These are phyloP conservation scores for Kazachstania bromeliacearum DNA, from an alignment of 805 yeast species.

Conservation along the genomic window DNA sequence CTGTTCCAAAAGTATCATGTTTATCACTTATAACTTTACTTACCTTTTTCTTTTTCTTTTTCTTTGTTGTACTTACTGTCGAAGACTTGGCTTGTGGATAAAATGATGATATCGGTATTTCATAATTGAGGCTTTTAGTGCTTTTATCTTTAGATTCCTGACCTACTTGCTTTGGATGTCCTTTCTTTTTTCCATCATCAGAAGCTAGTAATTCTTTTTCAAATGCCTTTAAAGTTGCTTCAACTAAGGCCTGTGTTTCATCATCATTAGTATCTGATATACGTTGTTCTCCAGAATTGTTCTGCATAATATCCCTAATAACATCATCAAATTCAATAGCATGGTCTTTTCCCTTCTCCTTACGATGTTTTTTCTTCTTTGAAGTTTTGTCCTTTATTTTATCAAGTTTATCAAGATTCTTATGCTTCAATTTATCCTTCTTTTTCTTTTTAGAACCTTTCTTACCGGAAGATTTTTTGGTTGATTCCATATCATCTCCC, in stretches of 20 bases:
- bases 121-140: conserved; percentile 4
- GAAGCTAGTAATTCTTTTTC: conserved; percentile 23
- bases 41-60: conserved; percentile 18
- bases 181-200: conserved; percentile 3
- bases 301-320: conserved; percentile 21
- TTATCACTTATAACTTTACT: conserved; percentile 4
- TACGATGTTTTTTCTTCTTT: conserved; percentile 6
- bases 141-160: neutral
- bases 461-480: conserved; percentile 8
- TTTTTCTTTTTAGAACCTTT: conserved; percentile 16
- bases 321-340: conserved; percentile 26
- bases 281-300: neutral
- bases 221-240: conserved; percentile 28
- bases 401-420: conserved; percentile 6
- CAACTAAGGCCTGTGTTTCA: conserved; percentile 29
- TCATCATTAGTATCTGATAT: conserved; percentile 12
- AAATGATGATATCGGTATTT: conserved; percentile 5
- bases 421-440: conserved; percentile 12
- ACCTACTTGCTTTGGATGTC: conserved; percentile 12
- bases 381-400: conserved; percentile 7
- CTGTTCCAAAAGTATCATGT: conserved; percentile 11
- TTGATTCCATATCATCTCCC: conserved; percentile 10
- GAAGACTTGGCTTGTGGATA: conserved; percentile 4
- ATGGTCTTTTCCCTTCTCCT: conserved; percentile 12
- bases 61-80: conserved; percentile 7